A percentile compares a stretch with the other conserved stretches of the same genome.
Conservation (phyloP, 164 flowering plant genomes). For the Magnolia officinalis region DNA sequence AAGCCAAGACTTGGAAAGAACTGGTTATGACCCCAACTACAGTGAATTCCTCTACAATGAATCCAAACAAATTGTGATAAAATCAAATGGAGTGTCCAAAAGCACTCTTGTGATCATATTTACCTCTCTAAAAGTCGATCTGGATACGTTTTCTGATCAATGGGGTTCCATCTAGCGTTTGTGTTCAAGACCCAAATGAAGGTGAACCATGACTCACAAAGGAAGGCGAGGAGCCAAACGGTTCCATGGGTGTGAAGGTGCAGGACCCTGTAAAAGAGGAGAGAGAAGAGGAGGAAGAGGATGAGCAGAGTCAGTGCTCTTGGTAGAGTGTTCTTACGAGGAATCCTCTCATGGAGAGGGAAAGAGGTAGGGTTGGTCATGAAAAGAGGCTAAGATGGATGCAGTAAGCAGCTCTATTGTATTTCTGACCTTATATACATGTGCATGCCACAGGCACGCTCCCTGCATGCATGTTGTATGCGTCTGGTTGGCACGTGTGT, state of each 20-base stretch:
- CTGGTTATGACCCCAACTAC: too few relatives aligned
- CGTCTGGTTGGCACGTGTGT: too few relatives aligned
- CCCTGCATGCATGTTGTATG: too few relatives aligned
- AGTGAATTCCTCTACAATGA: background rate
- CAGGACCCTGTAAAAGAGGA: slow-evolving; percentile 39
- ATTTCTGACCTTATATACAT: too few relatives aligned
- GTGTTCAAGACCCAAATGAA: slow-evolving; percentile 39
- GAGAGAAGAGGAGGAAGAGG: slow-evolving; percentile 40
- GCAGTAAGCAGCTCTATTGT: too few relatives aligned
- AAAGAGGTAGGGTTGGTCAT: background rate
- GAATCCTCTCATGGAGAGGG: slow-evolving; percentile 8
- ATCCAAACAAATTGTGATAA: background rate
- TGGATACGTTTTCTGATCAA: slow-evolving; percentile 35
- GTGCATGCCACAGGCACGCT: too few relatives aligned
- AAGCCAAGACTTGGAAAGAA: too few relatives aligned
- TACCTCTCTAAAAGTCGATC: slow-evolving; percentile 38
- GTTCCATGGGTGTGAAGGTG: slow-evolving; percentile 20
- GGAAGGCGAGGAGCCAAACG: slow-evolving; percentile 43
- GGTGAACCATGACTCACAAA: slow-evolving; percentile 56
- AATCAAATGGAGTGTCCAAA: background rate
- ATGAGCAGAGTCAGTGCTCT: slow-evolving; percentile 27
- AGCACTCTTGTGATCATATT: background rate
- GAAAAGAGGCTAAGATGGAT: too few relatives aligned
- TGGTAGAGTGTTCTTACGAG: slow-evolving; percentile 14
- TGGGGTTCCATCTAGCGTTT: slow-evolving; percentile 42